Percentiles rank a stretch among this genome's conserved stretches.
Evolutionary conservation across 805 yeast genomes (phyloP).

Genomic region (Nakazawaea ishiwadae): DNA sequence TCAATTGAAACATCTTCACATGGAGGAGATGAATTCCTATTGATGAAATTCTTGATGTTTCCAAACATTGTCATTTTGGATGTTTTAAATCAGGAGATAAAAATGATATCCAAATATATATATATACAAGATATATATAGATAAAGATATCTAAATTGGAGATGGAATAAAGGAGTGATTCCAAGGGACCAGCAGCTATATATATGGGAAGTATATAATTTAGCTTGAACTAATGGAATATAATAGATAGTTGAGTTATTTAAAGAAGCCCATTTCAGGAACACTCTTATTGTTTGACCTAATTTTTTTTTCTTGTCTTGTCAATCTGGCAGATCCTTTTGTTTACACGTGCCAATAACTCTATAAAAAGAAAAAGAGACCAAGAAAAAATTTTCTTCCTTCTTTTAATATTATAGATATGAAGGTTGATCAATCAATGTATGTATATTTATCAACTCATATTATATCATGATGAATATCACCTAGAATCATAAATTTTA

Average conservation of each 20-base stretch:
- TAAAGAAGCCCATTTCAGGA: slow-evolving; percentile 1
- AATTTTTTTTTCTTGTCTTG: too few relatives aligned
- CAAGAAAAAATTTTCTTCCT: background rate
- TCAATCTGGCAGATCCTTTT: background rate
- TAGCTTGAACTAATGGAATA: too few relatives aligned
- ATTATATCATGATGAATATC: slow-evolving; percentile 12
- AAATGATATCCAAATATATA: background rate
- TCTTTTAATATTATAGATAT: background rate
- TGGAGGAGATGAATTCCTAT: background rate
- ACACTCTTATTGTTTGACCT: too few relatives aligned
- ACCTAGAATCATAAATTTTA: slow-evolving; percentile 9
- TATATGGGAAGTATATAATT: background rate
- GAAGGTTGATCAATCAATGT: too few relatives aligned
- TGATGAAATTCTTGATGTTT: slow-evolving; percentile 9
- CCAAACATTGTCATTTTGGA: slow-evolving; percentile 8
- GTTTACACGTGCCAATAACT: slow-evolving; percentile 5
- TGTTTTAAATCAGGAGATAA: too few relatives aligned
- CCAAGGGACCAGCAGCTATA: background rate
- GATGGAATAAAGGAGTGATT: too few relatives aligned
- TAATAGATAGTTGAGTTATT: background rate
- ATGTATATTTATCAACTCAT: too few relatives aligned
- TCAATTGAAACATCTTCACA: background rate
- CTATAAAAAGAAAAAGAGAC: background rate
- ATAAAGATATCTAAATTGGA: too few relatives aligned
- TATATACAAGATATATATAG: background rate